phyloP scores from a whole-genome alignment of 768 basidiomycete species.

The Boletus huronensis region DNA sequence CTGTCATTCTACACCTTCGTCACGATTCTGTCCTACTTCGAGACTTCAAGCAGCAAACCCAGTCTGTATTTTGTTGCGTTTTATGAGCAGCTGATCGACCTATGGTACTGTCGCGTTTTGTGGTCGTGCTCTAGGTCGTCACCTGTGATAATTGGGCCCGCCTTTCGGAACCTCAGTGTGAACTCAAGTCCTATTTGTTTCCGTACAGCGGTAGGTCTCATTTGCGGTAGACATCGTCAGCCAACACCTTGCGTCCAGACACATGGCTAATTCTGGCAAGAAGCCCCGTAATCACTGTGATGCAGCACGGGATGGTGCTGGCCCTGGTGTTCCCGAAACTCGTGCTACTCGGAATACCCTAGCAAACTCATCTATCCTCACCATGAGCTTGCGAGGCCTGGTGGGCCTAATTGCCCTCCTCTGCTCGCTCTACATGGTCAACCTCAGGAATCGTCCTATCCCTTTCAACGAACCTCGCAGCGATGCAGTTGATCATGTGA shows the following conservation, averaged over 20 bases:
- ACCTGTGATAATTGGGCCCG: too few relatives aligned
- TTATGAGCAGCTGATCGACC: too few relatives aligned
- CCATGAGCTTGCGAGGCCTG: slow-evolving; percentile 7
- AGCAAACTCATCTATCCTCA: not conserved
- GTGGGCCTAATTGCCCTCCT: slow-evolving; percentile 14
- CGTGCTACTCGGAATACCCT: not conserved
- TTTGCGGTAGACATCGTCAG: not conserved
- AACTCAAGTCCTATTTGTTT: not conserved
- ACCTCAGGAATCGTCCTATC: slow-evolving; percentile 1
- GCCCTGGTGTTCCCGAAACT: not conserved
- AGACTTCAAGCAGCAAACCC: too few relatives aligned
- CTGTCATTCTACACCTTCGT: too few relatives aligned
- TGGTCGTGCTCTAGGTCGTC: too few relatives aligned
- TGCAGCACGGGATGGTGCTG: not conserved
- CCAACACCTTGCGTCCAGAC: not conserved
- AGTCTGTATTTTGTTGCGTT: too few relatives aligned
- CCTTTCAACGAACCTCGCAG: slow-evolving; percentile 31
- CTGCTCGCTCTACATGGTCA: slow-evolving; percentile 12
- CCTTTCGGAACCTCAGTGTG: not conserved
- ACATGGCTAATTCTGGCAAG: not conserved
- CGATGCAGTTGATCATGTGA: slow-evolving; percentile 42
- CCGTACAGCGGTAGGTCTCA: not conserved
- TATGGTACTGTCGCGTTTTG: too few relatives aligned
- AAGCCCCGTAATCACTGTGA: not conserved
- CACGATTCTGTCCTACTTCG: not conserved